Base-by-base conservation (phyloP, 495 filamentous ascomycete species). In the Lophiotrema nucula region DNA sequence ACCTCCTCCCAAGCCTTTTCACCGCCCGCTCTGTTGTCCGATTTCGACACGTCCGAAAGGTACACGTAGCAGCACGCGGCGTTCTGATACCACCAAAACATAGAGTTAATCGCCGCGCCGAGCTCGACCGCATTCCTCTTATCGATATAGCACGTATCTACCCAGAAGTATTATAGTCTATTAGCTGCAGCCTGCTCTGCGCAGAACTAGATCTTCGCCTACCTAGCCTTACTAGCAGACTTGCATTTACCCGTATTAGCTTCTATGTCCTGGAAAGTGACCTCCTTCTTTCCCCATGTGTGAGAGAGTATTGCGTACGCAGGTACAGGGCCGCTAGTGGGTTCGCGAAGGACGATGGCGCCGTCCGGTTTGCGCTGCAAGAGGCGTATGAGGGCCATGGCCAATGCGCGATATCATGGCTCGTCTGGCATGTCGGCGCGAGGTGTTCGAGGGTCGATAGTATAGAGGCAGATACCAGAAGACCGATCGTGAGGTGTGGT, bases 141-240 rank as follows among this genome's bases (percentile, higher is more conserved):
- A 21, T 64, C 50, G 22, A 64, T 64, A 43, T 48, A 64, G 50
- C 49, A 60, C 11, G 60, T 64, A 26, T 47, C 23, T 38, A 51
- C 22, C 28, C 21, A 51, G 47, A 54, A 54, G 25, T 48, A 49
- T 37, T 51, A 18, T 39, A 56, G 44, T 15, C 44, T 23, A 39
- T 56, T 19, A 25, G 43, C 44, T 19, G 26, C 56, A 16, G 39
- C 39, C 18, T 43, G 19, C 39, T 43, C 18, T 10, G 39, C 19
- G 19, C 19, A 43, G 39, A 43, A 43, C 10, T 21, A 11, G 6
- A 43, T 10, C 39, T 43, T 43, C 8, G 10, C 6, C 8, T 43
- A 43, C 10, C 39, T n/a, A 35, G 31, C 31, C 31, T 35, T 35
- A n/a, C 31, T 35, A 8, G 8, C 19, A 10, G 39, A 6, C 39